Evolutionary conservation across 352 stramenopile genomes (phyloP), one percentile per base, ranked within the genome.

Genomic region (Phytopythium oedochilum): DNA sequence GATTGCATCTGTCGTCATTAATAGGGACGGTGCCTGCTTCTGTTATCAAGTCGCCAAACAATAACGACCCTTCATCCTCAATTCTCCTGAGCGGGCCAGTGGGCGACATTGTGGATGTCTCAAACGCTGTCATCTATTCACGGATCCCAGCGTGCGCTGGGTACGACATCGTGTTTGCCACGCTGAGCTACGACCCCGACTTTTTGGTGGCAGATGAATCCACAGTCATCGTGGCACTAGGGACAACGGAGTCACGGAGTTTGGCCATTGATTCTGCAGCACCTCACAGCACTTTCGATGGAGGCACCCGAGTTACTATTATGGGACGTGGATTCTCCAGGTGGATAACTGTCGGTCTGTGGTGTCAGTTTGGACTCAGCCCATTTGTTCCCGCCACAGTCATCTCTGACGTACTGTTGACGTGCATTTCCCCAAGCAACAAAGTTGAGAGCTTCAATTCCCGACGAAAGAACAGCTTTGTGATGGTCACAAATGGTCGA

Each of bases 301-400:
- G 81, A 39, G 79, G 73, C 32, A 88, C 76, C 23, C 61, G 10
- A 17, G 53, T 92, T 29, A 53, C 32, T 22, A 55, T 88, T 28
- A 25, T 15, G n/a, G 82, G 82, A 35, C 52, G 46, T 6, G 74
- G 77, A 0, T 92, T 92, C 35, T 44, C 39, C 40, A 47, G 9
- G 3, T 47, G 20, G 5, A 47, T 32, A 23, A 71, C 56, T 61
- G 10, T 15, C 0, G 56, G 63, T 17, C 61, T 89, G 1, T 69
- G 55, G 35, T 92, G 82, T 53, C 67, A 73, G 52, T 87, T 92
- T 58, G 82, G 82, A 14, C 53, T 57, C 14, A 86, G 73, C 28
- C 5, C 29, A 5, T 53, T 75, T 12, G 63, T 78, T 11, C 3
- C 29, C 36, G 73, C 69, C 10, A 52, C 32, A 6, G 48, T 86